Evolutionary conservation across 805 yeast species (phyloP).

Genomic region (Wickerhamomyces silvicola): DNA sequence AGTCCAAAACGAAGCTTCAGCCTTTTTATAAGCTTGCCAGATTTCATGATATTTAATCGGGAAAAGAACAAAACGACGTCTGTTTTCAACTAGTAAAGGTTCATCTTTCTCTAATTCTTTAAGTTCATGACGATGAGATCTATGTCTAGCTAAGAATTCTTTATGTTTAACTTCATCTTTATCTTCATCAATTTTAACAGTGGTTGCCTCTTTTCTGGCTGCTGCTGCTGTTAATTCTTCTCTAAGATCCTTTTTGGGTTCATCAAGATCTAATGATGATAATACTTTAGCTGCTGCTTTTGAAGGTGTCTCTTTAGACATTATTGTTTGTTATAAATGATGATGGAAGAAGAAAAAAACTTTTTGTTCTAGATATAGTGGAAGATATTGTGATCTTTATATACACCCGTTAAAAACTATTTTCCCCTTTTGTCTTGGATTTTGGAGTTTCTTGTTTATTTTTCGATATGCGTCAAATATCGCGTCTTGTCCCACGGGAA

Average conservation of each 20-base stretch:
- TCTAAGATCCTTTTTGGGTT: slow-evolving; percentile 37
- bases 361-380: no score
- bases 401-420: no score
- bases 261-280: slow-evolving; percentile 42
- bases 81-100: slow-evolving; percentile 82
- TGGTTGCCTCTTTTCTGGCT: slow-evolving; percentile 27
- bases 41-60: slow-evolving; percentile 96
- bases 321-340: no score
- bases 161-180: slow-evolving; percentile 38
- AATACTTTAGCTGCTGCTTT: slow-evolving; percentile 55
- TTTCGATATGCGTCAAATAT: no score
- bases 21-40: slow-evolving; percentile 98
- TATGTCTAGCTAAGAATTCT: slow-evolving; percentile 53
- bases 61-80: slow-evolving; percentile 83
- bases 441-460: no score
- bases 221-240: slow-evolving; percentile 36
- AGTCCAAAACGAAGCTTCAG: slow-evolving; percentile 99
- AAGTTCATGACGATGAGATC: slow-evolving; percentile 64
- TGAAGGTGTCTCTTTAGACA: slow-evolving; percentile 63
- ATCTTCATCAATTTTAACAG: slow-evolving; percentile 20
- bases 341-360: no score
- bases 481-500: no score
- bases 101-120: slow-evolving; percentile 79
- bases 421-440: no score
- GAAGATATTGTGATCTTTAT: no score